A percentile compares a stretch with the other conserved stretches of the same genome.
These are phyloP conservation scores for Hemileccinum rubropunctum DNA, from an alignment of 768 basidiomycete genomes.

Conservation along the genomic window DNA sequence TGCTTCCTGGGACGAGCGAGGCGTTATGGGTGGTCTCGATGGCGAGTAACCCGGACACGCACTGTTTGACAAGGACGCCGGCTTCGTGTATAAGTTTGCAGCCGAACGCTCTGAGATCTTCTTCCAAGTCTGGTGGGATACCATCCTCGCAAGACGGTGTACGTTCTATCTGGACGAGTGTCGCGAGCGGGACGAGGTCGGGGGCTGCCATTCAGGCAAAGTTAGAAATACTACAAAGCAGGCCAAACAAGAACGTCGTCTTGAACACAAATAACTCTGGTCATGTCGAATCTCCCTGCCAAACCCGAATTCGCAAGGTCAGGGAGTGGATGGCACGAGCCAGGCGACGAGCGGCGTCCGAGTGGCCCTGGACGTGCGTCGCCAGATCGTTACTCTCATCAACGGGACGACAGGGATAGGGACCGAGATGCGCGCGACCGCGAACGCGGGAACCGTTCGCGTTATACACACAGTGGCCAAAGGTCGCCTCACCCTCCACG, in stretches of 20 bases:
- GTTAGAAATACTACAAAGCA: no score
- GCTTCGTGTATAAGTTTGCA: slow-evolving; percentile 96
- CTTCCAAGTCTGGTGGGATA: slow-evolving; percentile 76
- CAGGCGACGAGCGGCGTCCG: slow-evolving; percentile 22
- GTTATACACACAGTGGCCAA: slow-evolving; percentile 12
- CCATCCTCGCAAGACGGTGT: slow-evolving; percentile 85
- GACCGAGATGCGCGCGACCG: slow-evolving; percentile 17
- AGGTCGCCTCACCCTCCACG: slow-evolving; percentile 17
- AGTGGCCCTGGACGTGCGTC: slow-evolving; percentile 16
- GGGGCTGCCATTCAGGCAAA: slow-evolving; percentile 46
- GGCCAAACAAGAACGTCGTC: slow-evolving; percentile 17
- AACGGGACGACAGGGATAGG: slow-evolving; percentile 25
- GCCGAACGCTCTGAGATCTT: slow-evolving; percentile 85
- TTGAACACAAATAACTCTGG: no score
- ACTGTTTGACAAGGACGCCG: slow-evolving; percentile 90
- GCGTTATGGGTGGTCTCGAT: slow-evolving; percentile 8
- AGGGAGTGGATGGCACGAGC: slow-evolving; percentile 16
- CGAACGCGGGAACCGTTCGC: slow-evolving; percentile 19
- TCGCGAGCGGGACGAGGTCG: slow-evolving; percentile 78
- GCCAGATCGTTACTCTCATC: slow-evolving; percentile 24
- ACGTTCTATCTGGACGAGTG: slow-evolving; percentile 69
- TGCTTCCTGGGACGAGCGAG: slow-evolving; percentile 63
- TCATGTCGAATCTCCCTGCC: slow-evolving; percentile 29
- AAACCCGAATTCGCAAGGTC: slow-evolving; percentile 31
- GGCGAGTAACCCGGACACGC: slow-evolving; percentile 26